A percentile compares a stretch with the other conserved stretches of the same genome.
Evolutionary conservation across 345 rosid species (phyloP).

Genomic region (Bretschneidera sinensis): DNA sequence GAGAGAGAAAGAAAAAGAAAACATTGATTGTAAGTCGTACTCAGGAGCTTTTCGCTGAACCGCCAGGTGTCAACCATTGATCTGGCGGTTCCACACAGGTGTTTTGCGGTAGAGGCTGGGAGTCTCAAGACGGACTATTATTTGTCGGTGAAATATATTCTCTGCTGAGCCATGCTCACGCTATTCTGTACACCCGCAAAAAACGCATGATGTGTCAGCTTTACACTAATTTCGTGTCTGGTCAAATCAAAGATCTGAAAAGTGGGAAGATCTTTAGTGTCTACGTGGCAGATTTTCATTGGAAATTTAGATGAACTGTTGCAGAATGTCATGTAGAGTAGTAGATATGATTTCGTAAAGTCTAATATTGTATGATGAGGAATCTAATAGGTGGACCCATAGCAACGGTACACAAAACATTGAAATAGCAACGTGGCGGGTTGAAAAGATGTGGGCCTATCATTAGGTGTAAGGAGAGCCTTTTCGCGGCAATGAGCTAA

Average conservation of each 20-base stretch:
- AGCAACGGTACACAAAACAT: background rate
- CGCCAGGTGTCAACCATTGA: constrained; percentile 22
- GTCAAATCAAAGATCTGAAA: no score
- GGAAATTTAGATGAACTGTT: no score
- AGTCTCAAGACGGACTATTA: background rate
- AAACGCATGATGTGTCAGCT: constrained; percentile 7
- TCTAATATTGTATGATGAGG: background rate
- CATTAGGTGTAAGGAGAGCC: constrained; percentile 13
- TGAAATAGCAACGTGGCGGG: constrained; percentile 18
- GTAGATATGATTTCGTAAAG: constrained; percentile 1
- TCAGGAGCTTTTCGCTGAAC: constrained; percentile 10
- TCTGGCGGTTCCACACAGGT: constrained; percentile 11
- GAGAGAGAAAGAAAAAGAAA: background rate
- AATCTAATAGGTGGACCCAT: constrained; percentile 6
- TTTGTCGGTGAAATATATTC: background rate
- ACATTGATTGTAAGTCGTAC: constrained; percentile 20
- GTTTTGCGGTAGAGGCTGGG: background rate
- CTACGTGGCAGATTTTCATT: background rate
- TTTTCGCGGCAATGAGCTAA: no score
- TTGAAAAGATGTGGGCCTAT: constrained; percentile 2
- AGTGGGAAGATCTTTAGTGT: background rate
- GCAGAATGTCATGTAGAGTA: no score
- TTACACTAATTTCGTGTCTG: no score
- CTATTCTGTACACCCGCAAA: constrained; percentile 1
- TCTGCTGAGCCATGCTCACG: background rate